Evolutionary conservation across 139 green algal genomes (phyloP).

Genomic region (Volvox africanus): DNA sequence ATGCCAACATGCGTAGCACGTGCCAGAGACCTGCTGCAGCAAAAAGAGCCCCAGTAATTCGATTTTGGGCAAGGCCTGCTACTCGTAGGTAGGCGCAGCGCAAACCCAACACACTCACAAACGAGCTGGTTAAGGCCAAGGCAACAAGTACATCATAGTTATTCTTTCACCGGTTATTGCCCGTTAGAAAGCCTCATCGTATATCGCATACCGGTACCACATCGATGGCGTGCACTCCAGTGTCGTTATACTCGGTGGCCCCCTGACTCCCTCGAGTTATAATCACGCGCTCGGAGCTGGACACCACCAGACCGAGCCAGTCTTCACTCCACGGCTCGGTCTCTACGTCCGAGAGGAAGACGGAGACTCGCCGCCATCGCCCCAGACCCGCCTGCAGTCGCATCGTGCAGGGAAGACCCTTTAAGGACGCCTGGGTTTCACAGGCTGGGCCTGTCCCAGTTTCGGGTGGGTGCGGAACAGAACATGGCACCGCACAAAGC

Average conservation of each 20-base stretch:
- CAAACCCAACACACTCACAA: no score
- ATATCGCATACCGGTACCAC: slow-evolving; percentile 27
- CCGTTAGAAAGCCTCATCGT: neutral
- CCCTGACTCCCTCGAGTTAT: slow-evolving; percentile 78
- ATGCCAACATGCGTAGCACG: no score
- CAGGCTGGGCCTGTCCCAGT: no score
- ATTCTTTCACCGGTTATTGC: no score
- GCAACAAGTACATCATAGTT: no score
- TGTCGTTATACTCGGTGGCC: slow-evolving; percentile 59
- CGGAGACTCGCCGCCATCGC: slow-evolving; percentile 54
- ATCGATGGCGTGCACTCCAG: slow-evolving; percentile 10
- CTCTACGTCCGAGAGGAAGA: slow-evolving; percentile 91
- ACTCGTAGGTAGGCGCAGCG: no score
- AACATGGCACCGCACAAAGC: neutral
- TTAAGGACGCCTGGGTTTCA: no score
- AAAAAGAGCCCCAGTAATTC: no score
- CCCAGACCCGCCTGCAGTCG: slow-evolving; percentile 65
- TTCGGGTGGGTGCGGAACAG: no score
- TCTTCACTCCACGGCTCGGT: slow-evolving; percentile 75
- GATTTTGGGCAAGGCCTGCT: no score
- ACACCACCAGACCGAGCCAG: slow-evolving; percentile 57
- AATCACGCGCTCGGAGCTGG: slow-evolving; percentile 60
- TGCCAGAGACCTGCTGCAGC: no score
- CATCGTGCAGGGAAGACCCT: neutral
- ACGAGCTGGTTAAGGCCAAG: no score